A percentile compares a stretch with the other conserved stretches of the same genome.
Evolutionary conservation across 139 green algal genomes (phyloP).

Genomic region (Tetraselmis striata): DNA sequence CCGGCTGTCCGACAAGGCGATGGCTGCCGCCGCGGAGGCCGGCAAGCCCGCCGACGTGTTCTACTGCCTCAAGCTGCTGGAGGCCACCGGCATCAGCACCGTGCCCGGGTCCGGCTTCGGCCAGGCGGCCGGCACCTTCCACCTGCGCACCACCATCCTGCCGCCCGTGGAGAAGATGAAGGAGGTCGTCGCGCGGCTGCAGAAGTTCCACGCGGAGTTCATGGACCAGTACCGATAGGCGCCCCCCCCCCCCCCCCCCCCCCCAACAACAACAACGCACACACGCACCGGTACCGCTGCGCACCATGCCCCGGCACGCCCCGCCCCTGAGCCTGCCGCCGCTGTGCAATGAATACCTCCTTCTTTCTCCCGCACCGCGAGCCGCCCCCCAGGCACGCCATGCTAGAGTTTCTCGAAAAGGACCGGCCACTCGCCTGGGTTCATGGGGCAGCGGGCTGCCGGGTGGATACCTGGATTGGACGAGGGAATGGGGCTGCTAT

Average conservation of each 20-base stretch:
- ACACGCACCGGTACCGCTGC: too few relatives aligned
- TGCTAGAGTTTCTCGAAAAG: too few relatives aligned
- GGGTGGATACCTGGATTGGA: too few relatives aligned
- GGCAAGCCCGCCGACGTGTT: conserved; percentile 78
- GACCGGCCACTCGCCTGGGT: too few relatives aligned
- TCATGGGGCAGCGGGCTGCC: too few relatives aligned
- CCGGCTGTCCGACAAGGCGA: conserved; percentile 49
- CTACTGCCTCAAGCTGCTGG: conserved; percentile 82
- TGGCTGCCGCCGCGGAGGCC: conserved; percentile 54
- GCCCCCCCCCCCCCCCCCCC: too few relatives aligned
- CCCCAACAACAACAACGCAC: background rate
- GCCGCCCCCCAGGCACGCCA: too few relatives aligned
- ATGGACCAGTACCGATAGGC: conserved; percentile 48
- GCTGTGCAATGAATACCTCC: too few relatives aligned
- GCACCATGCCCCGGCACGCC: too few relatives aligned
- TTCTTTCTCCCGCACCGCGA: too few relatives aligned
- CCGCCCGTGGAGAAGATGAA: conserved; percentile 74
- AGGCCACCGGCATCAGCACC: conserved; percentile 75
- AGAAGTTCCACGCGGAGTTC: conserved; percentile 72
- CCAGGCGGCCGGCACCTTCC: conserved; percentile 77
- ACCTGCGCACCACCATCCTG: conserved; percentile 94
- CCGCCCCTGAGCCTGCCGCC: too few relatives aligned
- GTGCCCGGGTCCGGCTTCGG: conserved; percentile 23
- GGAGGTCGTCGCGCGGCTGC: conserved; percentile 60
- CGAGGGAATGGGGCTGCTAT: too few relatives aligned